Percentiles rank a stretch among this genome's conserved stretches.
Evolutionary conservation across 164 flowering plant species (phyloP).

Genomic region (Paratinospora sagittata): DNA sequence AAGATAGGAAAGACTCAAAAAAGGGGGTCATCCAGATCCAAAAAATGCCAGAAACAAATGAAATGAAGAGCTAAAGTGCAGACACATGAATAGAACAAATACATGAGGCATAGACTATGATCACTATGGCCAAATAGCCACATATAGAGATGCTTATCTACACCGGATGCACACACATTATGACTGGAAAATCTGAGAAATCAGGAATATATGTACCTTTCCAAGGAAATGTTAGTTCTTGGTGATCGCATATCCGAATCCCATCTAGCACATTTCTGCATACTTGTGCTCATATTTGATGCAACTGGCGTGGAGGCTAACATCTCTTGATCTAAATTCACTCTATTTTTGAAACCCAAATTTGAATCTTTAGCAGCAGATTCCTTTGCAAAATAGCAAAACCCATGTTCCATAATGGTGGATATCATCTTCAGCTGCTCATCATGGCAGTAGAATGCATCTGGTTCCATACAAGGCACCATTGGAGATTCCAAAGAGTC

Average conservation of each 20-base stretch:
- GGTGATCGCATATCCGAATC: conserved; percentile 14
- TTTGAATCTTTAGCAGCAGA: conserved; percentile 28
- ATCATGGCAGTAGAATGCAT: conserved; percentile 34
- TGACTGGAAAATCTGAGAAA: not conserved
- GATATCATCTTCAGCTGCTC: conserved; percentile 60
- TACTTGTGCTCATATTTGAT: conserved; percentile 29
- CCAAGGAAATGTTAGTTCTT: conserved; percentile 12
- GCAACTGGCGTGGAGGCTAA: conserved; percentile 27
- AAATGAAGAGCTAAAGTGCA: not conserved
- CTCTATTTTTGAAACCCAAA: conserved; percentile 20
- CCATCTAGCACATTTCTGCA: conserved; percentile 13
- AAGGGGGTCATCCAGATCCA: not conserved
- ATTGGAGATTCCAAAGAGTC: conserved; percentile 30
- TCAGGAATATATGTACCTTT: conserved; percentile 28
- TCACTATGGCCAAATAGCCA: not conserved
- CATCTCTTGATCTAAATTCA: conserved; percentile 54
- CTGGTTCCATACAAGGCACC: conserved; percentile 36
- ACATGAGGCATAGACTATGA: not conserved
- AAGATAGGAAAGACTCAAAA: not conserved
- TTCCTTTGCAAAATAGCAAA: conserved; percentile 51
- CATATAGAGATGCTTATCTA: not conserved
- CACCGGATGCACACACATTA: not conserved
- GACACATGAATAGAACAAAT: not conserved
- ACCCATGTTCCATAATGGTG: conserved; percentile 66
- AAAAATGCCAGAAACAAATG: not conserved